These are phyloP conservation scores for Galerina sulciceps DNA, from an alignment of 768 basidiomycete species.

Conservation along the genomic window DNA sequence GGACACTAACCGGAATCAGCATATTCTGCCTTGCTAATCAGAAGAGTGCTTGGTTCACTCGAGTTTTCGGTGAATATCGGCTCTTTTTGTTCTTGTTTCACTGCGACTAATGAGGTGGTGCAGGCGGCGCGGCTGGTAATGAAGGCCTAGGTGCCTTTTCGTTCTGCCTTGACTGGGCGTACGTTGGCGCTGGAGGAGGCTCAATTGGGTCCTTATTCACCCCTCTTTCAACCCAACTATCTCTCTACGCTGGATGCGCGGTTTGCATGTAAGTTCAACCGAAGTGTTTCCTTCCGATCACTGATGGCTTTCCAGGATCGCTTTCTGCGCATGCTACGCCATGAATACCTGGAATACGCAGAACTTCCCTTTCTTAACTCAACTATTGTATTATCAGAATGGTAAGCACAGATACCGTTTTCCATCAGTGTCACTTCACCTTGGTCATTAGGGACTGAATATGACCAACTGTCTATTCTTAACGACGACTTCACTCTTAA, in stretches of 20 bases:
- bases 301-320: slow-evolving; percentile 25
- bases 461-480: slow-evolving; percentile 55
- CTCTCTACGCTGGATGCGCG: slow-evolving; percentile 44
- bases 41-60: slow-evolving; percentile 41
- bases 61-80: slow-evolving; percentile 42
- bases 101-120: slow-evolving; percentile 1
- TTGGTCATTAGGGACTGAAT: slow-evolving; percentile 40
- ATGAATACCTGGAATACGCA: slow-evolving; percentile 58
- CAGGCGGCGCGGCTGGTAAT: slow-evolving; percentile 51
- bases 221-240: slow-evolving; percentile 51
- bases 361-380: slow-evolving; percentile 59
- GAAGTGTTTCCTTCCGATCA: slow-evolving; percentile 1
- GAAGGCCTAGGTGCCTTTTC: slow-evolving; percentile 60
- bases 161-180: slow-evolving; percentile 60
- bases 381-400: slow-evolving; percentile 52
- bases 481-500: slow-evolving; percentile 52
- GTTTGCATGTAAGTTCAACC: slow-evolving; percentile 41
- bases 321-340: slow-evolving; percentile 45
- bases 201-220: slow-evolving; percentile 43
- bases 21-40: slow-evolving; percentile 47
- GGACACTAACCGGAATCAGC: slow-evolving; percentile 48
- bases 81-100: no score
- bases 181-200: slow-evolving; percentile 39
- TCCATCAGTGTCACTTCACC: background rate
- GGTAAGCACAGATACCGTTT: slow-evolving; percentile 26